These are phyloP conservation scores for Globisporangium megalacanthum DNA, from an alignment of 352 stramenopile species.

Conservation along the genomic window DNA sequence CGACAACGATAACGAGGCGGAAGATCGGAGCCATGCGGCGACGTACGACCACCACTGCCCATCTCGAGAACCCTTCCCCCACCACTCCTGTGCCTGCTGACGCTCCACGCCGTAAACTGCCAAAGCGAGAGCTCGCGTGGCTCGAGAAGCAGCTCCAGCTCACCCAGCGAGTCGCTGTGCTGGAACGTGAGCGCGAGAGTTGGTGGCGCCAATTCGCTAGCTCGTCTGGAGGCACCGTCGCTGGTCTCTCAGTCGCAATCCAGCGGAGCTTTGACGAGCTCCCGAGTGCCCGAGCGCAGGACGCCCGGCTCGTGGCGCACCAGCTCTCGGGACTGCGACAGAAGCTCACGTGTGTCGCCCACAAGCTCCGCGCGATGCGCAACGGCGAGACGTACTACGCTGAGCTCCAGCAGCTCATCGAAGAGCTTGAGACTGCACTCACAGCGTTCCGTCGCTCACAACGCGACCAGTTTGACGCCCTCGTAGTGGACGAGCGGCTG, in stretches of 20 bases:
- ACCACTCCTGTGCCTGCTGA: no score
- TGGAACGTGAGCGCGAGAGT: conserved; percentile 50
- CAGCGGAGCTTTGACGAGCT: conserved; percentile 45
- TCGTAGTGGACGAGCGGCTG: conserved; percentile 49
- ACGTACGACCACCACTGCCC: conserved; percentile 4
- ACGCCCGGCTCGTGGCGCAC: conserved; percentile 27
- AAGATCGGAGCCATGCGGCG: conserved; percentile 23
- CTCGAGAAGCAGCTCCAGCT: conserved; percentile 63
- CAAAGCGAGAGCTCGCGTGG: conserved; percentile 45
- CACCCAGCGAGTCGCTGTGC: conserved; percentile 18
- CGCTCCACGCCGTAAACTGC: conserved; percentile 16
- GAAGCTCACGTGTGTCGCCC: conserved; percentile 25
- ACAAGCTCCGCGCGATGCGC: conserved; percentile 16
- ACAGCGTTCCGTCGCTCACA: conserved; percentile 30
- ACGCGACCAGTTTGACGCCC: conserved; percentile 34
- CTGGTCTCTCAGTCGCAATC: conserved; percentile 17
- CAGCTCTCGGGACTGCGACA: conserved; percentile 26
- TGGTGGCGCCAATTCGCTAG: conserved; percentile 52
- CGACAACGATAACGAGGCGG: no score
- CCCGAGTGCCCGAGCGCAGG: conserved; percentile 18
- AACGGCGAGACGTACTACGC: conserved; percentile 38
- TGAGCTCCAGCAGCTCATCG: conserved; percentile 48
- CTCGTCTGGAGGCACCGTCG: conserved; percentile 17
- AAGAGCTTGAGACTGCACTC: conserved; percentile 41
- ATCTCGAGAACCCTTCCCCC: no score